Evolutionary conservation across 2,329 filamentous ascomycete genomes (phyloP).

Genomic region (Colletotrichum salicis): DNA sequence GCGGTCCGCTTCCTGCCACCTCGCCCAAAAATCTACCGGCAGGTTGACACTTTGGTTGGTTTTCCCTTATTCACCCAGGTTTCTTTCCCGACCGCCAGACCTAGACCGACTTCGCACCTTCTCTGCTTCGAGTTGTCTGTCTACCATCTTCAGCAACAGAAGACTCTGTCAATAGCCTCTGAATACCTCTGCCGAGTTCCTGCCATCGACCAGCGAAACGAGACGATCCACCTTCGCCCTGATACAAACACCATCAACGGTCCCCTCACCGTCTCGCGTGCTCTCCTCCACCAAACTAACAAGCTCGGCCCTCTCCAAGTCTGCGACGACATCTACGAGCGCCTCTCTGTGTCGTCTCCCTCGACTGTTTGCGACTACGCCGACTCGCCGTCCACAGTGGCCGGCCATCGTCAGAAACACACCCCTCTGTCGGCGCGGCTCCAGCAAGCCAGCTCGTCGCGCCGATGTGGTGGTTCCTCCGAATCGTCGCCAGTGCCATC

Average conservation of each 20-base stretch:
- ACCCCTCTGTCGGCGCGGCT: constrained; percentile 38
- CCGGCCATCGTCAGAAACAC: constrained; percentile 6
- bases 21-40: constrained; percentile 32
- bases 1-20: constrained; percentile 35
- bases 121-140: not conserved
- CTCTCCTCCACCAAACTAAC: not conserved
- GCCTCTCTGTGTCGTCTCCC: not conserved
- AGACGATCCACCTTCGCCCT: constrained; percentile 6
- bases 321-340: constrained; percentile 7
- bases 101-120: constrained; percentile 9
- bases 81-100: not conserved
- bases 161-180: not conserved
- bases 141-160: not conserved
- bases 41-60: not conserved
- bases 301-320: constrained; percentile 10
- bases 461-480: constrained; percentile 84
- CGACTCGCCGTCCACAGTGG: constrained; percentile 27
- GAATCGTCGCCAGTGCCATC: constrained; percentile 80
- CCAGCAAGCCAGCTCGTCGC: constrained; percentile 43
- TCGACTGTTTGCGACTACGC: constrained; percentile 1
- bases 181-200: not conserved
- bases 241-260: constrained; percentile 4
- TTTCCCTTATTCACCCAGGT: constrained; percentile 13
- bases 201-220: constrained; percentile 2
- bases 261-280: constrained; percentile 15